Evolutionary conservation across 164 flowering plant species (phyloP).

Genomic region (Magnolia kwangsiensis): DNA sequence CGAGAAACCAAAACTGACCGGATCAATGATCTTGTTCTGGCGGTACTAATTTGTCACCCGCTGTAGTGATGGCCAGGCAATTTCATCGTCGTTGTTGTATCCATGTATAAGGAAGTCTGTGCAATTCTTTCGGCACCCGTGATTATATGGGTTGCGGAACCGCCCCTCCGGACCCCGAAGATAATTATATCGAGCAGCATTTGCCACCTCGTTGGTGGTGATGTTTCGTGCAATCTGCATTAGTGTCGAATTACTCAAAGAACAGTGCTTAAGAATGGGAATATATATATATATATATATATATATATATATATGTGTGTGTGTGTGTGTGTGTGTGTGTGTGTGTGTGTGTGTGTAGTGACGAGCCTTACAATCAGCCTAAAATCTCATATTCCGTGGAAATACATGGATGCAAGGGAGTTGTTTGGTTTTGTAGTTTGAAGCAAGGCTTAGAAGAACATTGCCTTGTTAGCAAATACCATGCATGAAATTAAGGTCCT

Average conservation of each 20-base stretch:
- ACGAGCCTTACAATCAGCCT: too few species aligned
- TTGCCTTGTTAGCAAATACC: too few species aligned
- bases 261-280: too few species aligned
- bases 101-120: slow-evolving; percentile 78
- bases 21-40: neutral
- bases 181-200: slow-evolving; percentile 75
- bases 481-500: too few species aligned
- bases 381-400: too few species aligned
- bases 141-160: slow-evolving; percentile 88
- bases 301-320: too few species aligned
- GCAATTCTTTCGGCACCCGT: slow-evolving; percentile 86
- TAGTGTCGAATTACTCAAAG: neutral
- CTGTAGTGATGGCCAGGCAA: slow-evolving; percentile 70
- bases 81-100: slow-evolving; percentile 65
- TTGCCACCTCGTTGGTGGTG: slow-evolving; percentile 88
- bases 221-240: slow-evolving; percentile 89
- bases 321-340: too few species aligned
- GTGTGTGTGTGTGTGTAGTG: too few species aligned
- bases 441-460: too few species aligned
- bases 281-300: too few species aligned
- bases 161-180: slow-evolving; percentile 86
- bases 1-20: neutral
- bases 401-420: too few species aligned
- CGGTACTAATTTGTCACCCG: slow-evolving; percentile 32
- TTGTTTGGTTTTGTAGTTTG: too few species aligned